Base-by-base conservation (phyloP, 352 stramenopile species). In the Plasmopara viticola region DNA sequence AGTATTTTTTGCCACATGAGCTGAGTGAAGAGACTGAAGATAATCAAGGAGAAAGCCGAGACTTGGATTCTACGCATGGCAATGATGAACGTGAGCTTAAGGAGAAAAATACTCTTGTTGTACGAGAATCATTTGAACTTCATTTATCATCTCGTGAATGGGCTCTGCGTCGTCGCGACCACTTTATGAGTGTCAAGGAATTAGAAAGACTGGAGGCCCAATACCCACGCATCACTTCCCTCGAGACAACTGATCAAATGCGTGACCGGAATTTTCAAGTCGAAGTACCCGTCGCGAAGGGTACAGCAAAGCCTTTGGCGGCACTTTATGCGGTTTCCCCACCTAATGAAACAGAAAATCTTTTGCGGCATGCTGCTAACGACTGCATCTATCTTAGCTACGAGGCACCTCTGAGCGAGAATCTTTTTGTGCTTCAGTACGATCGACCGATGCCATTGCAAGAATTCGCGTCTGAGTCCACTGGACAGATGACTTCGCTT, bases 61-160 rank as follows among this genome's bases (percentile, higher is more conserved):
- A 13, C 15, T 53, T 18, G 9, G 46, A 53, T 7, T 20, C 13
- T 15, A 38, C 12, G 13, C 40, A 53, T 18, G 53, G 42, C 12
- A 49, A 37, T 9, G 59, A 53, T 17, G 56, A 56, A 4, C 4
- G 39, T 35, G 29, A n/a, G 13, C 28, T 43, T 5, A 28, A 47
- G 9, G 2, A 12, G 43, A 40, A n/a, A 20, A 40, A 9, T 13
- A 30, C n/a, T 9, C 44, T n/a, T 9, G 51, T 28, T 6, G 68
- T 71, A 42, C 62, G 60, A 34, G 68, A 82, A 46, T 84, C 78
- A 0, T 90, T 74, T 30, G 78, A 86, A 44, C 62, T 87, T 9
- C 51, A 70, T 35, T 53, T 90, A 14, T 33, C 39, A 10, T 72
- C 46, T 39, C 70, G 70, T 13, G 51, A 77, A 40, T 78, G 78